Conservation (phyloP, 371 early-diverging fungal species). For the Rhizopus delemar region DNA sequence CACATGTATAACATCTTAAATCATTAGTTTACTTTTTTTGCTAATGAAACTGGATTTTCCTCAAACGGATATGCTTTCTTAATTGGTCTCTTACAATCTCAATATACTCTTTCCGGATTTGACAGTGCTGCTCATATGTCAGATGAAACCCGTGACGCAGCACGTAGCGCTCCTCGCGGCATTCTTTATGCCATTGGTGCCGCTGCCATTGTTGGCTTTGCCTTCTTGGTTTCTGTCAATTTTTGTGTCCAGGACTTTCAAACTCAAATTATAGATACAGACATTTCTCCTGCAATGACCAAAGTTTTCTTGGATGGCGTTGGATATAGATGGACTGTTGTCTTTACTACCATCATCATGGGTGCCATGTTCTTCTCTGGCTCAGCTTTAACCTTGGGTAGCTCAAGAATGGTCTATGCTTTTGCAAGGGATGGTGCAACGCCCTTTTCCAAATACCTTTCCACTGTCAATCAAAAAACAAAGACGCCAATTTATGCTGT, state of each 20-base stretch:
- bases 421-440: conserved; percentile 76
- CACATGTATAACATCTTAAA: background rate
- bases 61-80: conserved; percentile 46
- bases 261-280: conserved; percentile 46
- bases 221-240: conserved; percentile 42
- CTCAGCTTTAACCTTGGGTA: conserved; percentile 53
- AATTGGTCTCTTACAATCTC: conserved; percentile 49
- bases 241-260: conserved; percentile 47
- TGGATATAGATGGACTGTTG: conserved; percentile 53
- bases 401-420: conserved; percentile 72
- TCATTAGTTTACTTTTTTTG: conserved; percentile 39
- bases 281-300: conserved; percentile 46
- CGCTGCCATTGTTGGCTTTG: conserved; percentile 46
- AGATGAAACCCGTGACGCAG: conserved; percentile 72
- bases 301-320: conserved; percentile 64
- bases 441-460: conserved; percentile 53
- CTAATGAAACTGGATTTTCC: conserved; percentile 49
- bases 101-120: conserved; percentile 68
- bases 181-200: conserved; percentile 59
- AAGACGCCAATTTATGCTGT: conserved; percentile 37
- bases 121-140: conserved; percentile 78
- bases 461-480: conserved; percentile 35
- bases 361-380: conserved; percentile 62
- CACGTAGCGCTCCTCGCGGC: conserved; percentile 64
- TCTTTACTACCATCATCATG: conserved; percentile 53